Base-by-base conservation (phyloP, 2,329 filamentous ascomycete genomes). In the Ophiostoma pallidulum region DNA sequence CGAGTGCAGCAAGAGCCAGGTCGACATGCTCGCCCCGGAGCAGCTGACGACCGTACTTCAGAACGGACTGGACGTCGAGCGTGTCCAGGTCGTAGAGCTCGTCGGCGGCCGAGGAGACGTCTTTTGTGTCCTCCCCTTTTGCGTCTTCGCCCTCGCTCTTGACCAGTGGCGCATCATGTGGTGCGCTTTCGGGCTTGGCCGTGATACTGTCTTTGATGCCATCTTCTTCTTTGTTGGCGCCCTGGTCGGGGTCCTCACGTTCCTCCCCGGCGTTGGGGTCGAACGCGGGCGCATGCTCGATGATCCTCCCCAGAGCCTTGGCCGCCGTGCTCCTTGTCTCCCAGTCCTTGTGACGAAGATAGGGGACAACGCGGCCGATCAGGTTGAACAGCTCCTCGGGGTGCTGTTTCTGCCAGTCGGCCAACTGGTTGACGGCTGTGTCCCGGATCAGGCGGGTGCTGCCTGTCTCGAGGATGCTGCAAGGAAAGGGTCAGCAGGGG, bases 311-410 rank as follows among this genome's bases (percentile, higher is more conserved):
- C 50, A 98, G 83, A 18, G 92, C 92, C 66, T 91, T 94, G 57
- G 91, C 89, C 40, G 94, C 86, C 46, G 92, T 94, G 52, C 84
- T 90, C 57, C 94, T 77, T 22, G 92, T 98, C 61, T 98, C 92
- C 92, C 92, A 98, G 62, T 90, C 91, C 64, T 91, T 95, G 57
- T 92, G 91, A 50, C 87, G 81, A 26, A 98, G 75, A 65, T 96
- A 98, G 1, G 92, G 91, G n/a, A 98, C 82, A 28, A 98, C 90
- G 51, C 91, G 78, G 26, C 88, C 91, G 12, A 98, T 75, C 7
- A 98, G 76, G 62, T 97, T 96, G 68, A 97, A 97, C 1, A 98
- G 73, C 65, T 98, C 94, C 67, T 98, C 91, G 0, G 92, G 92
- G 59, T 97, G 92, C 64, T 92, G 86, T 64, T 96, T 97, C 67